Conservation (phyloP, 306 rosid genomes). For the Glycine tomentella region DNA sequence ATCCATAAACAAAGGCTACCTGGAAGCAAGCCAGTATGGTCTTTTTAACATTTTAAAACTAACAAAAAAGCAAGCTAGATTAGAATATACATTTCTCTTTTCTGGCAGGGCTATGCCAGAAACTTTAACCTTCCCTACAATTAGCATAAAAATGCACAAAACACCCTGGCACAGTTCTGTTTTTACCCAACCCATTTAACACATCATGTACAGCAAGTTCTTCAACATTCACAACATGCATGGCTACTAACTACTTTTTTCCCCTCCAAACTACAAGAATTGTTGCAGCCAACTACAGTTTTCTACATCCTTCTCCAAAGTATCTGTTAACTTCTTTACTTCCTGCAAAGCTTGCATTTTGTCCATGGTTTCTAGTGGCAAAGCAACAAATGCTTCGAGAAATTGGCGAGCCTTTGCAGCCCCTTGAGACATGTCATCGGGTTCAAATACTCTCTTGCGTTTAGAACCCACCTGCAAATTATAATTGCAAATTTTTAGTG, state of each 20-base stretch:
- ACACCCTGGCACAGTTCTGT: not conserved
- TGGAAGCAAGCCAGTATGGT: slow-evolving; percentile 11
- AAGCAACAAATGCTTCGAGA: slow-evolving; percentile 69
- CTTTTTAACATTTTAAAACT: not conserved
- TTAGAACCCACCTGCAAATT: slow-evolving; percentile 69
- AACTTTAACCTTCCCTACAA: slow-evolving; percentile 8
- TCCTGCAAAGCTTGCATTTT: slow-evolving; percentile 65
- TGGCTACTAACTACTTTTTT: slow-evolving; percentile 24
- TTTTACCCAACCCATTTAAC: slow-evolving; percentile 35
- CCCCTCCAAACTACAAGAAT: slow-evolving; percentile 55
- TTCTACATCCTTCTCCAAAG: slow-evolving; percentile 75
- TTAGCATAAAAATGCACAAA: no score
- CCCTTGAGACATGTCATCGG: slow-evolving; percentile 72
- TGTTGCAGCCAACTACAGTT: slow-evolving; percentile 78
- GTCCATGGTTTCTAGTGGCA: slow-evolving; percentile 85
- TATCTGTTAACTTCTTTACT: slow-evolving; percentile 68
- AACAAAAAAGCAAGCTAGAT: not conserved
- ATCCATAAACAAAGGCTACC: not conserved
- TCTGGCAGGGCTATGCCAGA: slow-evolving; percentile 23
- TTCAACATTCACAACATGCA: slow-evolving; percentile 46
- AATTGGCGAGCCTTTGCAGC: slow-evolving; percentile 76
- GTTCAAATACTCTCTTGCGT: slow-evolving; percentile 75
- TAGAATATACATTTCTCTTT: slow-evolving; percentile 42
- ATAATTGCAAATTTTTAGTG: no score
- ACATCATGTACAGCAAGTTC: slow-evolving; percentile 45